Evolutionary conservation across 257 asterid species (phyloP), one percentile per base, ranked within the genome.

Genomic region (Nicotiana knightiana): DNA sequence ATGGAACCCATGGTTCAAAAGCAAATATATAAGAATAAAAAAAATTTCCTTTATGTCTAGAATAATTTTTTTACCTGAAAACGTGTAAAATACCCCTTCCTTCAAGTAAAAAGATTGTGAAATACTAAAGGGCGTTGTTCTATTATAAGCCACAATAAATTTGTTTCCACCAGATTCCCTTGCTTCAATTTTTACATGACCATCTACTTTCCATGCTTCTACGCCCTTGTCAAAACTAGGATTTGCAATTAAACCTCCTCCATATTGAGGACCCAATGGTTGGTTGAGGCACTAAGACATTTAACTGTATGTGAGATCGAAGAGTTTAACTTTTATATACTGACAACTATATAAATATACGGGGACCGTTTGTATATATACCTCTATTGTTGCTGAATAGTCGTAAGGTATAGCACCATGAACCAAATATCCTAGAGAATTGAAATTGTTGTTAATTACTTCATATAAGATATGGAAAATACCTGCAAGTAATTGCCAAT

Each of bases 211-310:
- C 93, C 91, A 90, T 13, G 65, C 80, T 9, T 77, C 81, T 62
- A 70, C 43, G 18, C 86, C 89, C 3, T 54, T 48, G 26, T 85
- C 87, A 18, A 90, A 76, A 2, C 35, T 55, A 1, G 93, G 88
- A 67, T 86, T 87, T 28, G 35, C 12, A 3, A 88, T 54, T 24
- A 87, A 62, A 9, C 90, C 93, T 5, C 91, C 93, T 28, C 75
- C 82, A 54, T 90, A 90, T 58, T 84, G 90, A 77, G 93, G 90
- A 39, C 71, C 76, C 84, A 76, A 67, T 9, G 93, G 88, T 55
- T 88, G 86, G 2, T 54, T 55, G 73, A 81, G 53, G 53, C 91
- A 90, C 93, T 90, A 13, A 11, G 18, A 51, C 55, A 48, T 9
- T 48, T 48, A 8, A 10, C 10, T 12, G 43, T 70, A 73, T 0